Percentiles rank a stretch among this genome's conserved stretches.
Evolutionary conservation across 129 eudicot species (phyloP).

Genomic region (Silybum marianum): DNA sequence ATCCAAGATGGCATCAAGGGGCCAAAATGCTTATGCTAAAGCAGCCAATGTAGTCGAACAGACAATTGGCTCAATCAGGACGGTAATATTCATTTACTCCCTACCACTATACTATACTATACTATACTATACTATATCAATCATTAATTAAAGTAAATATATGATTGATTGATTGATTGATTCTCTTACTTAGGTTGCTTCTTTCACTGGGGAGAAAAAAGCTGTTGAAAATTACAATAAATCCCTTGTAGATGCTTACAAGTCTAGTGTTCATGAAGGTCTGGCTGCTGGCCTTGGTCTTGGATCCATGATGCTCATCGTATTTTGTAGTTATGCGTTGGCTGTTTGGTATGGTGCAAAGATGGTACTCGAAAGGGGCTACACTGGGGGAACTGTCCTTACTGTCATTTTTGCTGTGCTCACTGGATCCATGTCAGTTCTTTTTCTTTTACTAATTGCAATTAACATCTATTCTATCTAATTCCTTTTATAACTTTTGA

Average conservation of each 20-base stretch:
- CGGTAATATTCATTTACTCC: slow-evolving; percentile 45
- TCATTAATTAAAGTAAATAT: not conserved
- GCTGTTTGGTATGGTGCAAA: slow-evolving; percentile 90
- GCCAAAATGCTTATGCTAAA: slow-evolving; percentile 81
- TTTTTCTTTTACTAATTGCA: not conserved
- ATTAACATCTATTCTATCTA: too few relatives aligned
- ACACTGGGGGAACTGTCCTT: slow-evolving; percentile 72
- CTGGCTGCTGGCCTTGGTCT: slow-evolving; percentile 76
- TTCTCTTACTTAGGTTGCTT: slow-evolving; percentile 93
- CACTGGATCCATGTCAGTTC: slow-evolving; percentile 77
- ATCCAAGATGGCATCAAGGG: slow-evolving; percentile 74
- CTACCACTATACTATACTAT: too few relatives aligned
- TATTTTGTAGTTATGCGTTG: slow-evolving; percentile 62
- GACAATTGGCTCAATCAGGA: slow-evolving; percentile 87
- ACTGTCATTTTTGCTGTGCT: slow-evolving; percentile 73
- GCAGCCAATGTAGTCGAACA: slow-evolving; percentile 88
- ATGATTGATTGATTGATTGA: not conserved
- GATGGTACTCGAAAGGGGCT: slow-evolving; percentile 63
- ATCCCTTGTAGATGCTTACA: slow-evolving; percentile 64
- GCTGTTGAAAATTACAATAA: slow-evolving; percentile 72
- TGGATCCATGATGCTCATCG: slow-evolving; percentile 56
- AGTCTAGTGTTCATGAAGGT: slow-evolving; percentile 76
- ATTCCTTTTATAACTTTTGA: not conserved
- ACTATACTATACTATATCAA: too few relatives aligned
- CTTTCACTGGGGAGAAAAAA: slow-evolving; percentile 85